phyloP scores from a whole-genome alignment of 345 rosid genomes.

The Murraya koenigii region DNA sequence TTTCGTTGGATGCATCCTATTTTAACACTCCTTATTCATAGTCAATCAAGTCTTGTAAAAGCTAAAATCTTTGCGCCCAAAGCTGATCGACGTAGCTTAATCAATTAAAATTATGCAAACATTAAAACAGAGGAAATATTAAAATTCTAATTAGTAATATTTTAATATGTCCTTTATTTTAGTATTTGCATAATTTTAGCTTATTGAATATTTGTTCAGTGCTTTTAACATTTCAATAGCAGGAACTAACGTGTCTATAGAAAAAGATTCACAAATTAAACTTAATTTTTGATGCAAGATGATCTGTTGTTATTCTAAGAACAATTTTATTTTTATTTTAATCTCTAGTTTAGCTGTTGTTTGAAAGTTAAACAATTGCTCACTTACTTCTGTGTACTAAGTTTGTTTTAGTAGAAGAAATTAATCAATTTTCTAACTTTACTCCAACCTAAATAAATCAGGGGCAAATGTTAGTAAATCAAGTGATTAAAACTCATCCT shows the following conservation, averaged over 20 bases:
- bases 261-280: not conserved
- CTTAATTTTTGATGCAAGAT: not conserved
- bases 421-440: not conserved
- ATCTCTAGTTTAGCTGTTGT: not conserved
- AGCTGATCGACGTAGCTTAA: too few species aligned
- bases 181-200: too few species aligned
- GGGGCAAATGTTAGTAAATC: not conserved
- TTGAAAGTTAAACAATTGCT: not conserved
- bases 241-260: not conserved
- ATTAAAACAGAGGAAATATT: too few species aligned
- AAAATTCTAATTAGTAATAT: too few species aligned
- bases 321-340: not conserved
- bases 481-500: not conserved
- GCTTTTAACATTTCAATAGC: too few species aligned
- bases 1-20: too few species aligned
- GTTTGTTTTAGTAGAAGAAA: not conserved
- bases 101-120: too few species aligned
- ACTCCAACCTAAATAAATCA: not conserved
- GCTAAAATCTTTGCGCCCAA: too few species aligned
- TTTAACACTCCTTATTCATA: too few species aligned
- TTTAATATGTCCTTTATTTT: too few species aligned
- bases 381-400: not conserved
- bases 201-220: too few species aligned
- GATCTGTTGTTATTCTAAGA: not conserved
- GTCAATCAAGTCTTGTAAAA: too few species aligned